Evolutionary conservation across 1,284 basidiomycete species (phyloP), one percentile per base, ranked within the genome.

Genomic region (Retiboletus flavoniger): DNA sequence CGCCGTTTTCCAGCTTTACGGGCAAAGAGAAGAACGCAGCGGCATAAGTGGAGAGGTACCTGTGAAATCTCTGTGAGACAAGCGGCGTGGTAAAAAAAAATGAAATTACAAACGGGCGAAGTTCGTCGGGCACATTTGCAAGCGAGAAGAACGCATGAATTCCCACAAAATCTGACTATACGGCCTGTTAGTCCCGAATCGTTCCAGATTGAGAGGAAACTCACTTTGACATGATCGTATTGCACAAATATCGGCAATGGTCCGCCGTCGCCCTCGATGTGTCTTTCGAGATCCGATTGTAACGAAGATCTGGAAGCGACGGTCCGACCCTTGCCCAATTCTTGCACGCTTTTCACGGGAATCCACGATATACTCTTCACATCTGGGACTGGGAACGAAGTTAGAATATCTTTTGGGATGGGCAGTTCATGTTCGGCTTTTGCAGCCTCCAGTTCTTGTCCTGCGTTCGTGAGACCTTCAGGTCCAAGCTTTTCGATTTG

Each of bases 361-460:
- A 99, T 95, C 95, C 96, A 99, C 7, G 89, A 84, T 63, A 99
- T 95, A 59, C 85, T 91, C 64, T 89, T 86, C 21, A 95, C 90
- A 63, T 89, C 82, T 0, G 95, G 95, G 31, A 96, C 85, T 16
- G 89, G 87, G 80, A 98, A 99, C 19, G 82, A 76, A 4, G 84
- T 88, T 38, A 98, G 74, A 59, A 98, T 79, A 38, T 92, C 83
- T 9, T 77, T 75, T 6, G 96, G 96, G 55, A 98, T 94, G 10
- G 88, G 84, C 50, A 74, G 74, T 61, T 93, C 91, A 69, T 98
- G 94, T 67, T 93, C 91, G 46, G 82, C 80, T 75, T 98, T 95
- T 3, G 97, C 94, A 38, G 77, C 82, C 60, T 93, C 85, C 5
- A 99, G 78, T 60, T 83, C 80, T 54, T 81, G 78, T 58, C 80